phyloP scores from a whole-genome alignment of 495 filamentous ascomycete species.

The Tuber magnatum region DNA sequence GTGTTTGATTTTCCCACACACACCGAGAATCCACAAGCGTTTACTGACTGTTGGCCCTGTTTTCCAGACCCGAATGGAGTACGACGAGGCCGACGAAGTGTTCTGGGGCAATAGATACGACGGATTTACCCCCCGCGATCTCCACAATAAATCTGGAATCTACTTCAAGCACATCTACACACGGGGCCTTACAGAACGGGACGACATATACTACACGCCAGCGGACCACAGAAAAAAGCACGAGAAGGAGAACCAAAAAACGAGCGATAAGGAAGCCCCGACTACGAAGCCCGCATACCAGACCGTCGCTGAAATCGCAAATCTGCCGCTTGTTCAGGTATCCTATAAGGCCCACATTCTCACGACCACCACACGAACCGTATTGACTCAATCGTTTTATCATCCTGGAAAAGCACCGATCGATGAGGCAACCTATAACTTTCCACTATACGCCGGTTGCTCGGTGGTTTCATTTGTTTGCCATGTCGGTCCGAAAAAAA shows the following conservation, averaged over 20 bases:
- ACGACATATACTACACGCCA: not conserved
- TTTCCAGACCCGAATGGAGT: not conserved
- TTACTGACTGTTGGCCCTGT: not conserved
- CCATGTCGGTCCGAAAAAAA: slow-evolving; percentile 45
- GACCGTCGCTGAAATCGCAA: slow-evolving; percentile 22
- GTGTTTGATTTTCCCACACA: not conserved
- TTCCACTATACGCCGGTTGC: slow-evolving; percentile 60
- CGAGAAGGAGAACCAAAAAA: not conserved
- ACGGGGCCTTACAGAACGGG: not conserved
- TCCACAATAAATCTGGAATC: not conserved
- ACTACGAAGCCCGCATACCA: not conserved
- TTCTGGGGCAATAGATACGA: not conserved
- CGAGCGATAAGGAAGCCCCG: not conserved
- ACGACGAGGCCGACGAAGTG: not conserved
- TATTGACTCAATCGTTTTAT: slow-evolving; percentile 54
- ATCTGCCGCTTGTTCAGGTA: slow-evolving; percentile 52
- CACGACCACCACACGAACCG: slow-evolving; percentile 51
- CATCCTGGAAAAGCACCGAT: slow-evolving; percentile 48
- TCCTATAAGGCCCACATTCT: slow-evolving; percentile 51
- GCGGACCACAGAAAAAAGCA: not conserved
- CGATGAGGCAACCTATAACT: slow-evolving; percentile 52
- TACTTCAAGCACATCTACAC: not conserved
- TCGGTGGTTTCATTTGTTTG: slow-evolving; percentile 58
- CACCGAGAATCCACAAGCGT: not conserved
- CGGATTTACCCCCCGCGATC: not conserved